Evolutionary conservation across 2,329 filamentous ascomycete species (phyloP).

Genomic region (Pseudofabraea citricarpa): DNA sequence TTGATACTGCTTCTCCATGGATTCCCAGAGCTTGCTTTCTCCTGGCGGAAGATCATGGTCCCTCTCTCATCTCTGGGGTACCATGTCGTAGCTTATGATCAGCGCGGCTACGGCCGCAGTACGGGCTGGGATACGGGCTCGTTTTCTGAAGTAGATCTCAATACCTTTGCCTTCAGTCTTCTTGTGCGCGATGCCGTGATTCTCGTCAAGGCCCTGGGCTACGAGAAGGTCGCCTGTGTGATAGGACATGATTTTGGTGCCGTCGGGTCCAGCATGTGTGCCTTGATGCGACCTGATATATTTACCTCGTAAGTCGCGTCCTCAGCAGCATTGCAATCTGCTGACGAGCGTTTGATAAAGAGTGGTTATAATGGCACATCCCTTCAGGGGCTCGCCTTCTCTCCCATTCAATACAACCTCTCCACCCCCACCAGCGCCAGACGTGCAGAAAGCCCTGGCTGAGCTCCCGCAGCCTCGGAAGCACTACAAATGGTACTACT

Average conservation of each 20-base stretch:
- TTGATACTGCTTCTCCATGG: conserved; percentile 61
- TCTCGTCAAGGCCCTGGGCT: conserved; percentile 56
- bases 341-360: conserved; percentile 7
- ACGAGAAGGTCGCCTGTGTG: conserved; percentile 51
- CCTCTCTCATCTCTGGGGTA: conserved; percentile 55
- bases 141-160: conserved; percentile 48
- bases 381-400: conserved; percentile 48
- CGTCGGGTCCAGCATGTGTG: conserved; percentile 53
- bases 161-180: conserved; percentile 50
- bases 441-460: conserved; percentile 53
- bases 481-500: conserved; percentile 67
- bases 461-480: conserved; percentile 53
- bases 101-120: conserved; percentile 64
- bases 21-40: conserved; percentile 65
- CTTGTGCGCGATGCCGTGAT: conserved; percentile 58
- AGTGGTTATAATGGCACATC: conserved; percentile 60
- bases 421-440: conserved; percentile 19
- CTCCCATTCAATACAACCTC: conserved; percentile 41
- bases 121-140: conserved; percentile 50
- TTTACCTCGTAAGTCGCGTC: conserved; percentile 44
- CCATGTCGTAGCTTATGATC: conserved; percentile 62
- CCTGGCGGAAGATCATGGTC: conserved; percentile 61
- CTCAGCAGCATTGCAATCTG: neutral
- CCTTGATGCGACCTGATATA: conserved; percentile 59
- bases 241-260: conserved; percentile 66